Percentiles rank a stretch among this genome's conserved stretches.
Evolutionary conservation across 2,329 filamentous ascomycete species (phyloP).

Genomic region (Talaromyces sp.): DNA sequence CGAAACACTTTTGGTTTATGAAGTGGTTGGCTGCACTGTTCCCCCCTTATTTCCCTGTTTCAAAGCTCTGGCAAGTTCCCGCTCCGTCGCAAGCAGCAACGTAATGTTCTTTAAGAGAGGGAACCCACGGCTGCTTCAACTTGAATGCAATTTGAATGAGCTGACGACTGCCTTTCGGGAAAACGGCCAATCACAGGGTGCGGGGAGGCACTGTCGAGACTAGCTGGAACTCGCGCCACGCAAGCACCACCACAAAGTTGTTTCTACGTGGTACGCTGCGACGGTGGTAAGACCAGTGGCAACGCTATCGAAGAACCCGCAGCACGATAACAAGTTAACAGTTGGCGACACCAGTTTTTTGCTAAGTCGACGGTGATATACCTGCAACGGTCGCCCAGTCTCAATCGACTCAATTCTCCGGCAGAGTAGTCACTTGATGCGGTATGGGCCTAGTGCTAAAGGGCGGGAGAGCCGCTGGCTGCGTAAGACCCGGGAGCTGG

Average conservation of each 20-base stretch:
- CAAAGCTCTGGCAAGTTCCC: background rate
- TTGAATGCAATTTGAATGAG: background rate
- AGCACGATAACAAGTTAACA: background rate
- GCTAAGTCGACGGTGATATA: background rate
- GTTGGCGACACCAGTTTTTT: background rate
- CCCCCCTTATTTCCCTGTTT: background rate
- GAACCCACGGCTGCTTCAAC: background rate
- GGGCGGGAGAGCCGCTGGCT: conserved; percentile 11
- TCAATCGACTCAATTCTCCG: background rate
- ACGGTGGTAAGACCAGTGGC: conserved; percentile 3
- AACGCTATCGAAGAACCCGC: background rate
- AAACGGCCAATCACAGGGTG: conserved; percentile 13
- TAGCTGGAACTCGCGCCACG: conserved; percentile 18
- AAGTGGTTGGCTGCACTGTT: background rate
- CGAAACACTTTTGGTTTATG: background rate
- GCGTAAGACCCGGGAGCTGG: conserved; percentile 9
- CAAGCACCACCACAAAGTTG: conserved; percentile 7
- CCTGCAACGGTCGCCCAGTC: background rate
- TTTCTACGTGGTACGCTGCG: background rate
- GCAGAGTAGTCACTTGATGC: background rate
- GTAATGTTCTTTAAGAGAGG: conserved; percentile 1
- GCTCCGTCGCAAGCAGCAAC: conserved; percentile 6
- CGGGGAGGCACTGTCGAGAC: conserved; percentile 5
- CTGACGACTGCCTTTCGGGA: conserved; percentile 15
- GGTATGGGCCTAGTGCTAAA: conserved; percentile 7